Evolutionary conservation across 2,329 filamentous ascomycete genomes (phyloP).

Genomic region (Aaosphaeria pasadenensis): DNA sequence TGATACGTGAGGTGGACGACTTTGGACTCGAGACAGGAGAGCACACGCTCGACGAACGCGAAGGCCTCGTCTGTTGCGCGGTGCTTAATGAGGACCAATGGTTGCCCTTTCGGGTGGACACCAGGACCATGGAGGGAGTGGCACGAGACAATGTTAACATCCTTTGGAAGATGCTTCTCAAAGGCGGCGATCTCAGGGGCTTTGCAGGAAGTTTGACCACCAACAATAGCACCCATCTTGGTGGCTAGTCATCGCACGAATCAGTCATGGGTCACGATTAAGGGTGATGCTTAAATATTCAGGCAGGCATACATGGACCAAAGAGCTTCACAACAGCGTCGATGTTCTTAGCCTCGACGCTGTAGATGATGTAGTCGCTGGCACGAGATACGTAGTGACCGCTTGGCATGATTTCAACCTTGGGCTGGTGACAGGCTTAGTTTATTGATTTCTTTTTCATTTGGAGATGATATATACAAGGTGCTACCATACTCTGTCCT

Average conservation of each 20-base stretch:
- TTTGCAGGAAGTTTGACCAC: conserved; percentile 97
- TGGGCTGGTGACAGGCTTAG: conserved; percentile 60
- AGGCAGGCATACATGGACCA: conserved; percentile 73
- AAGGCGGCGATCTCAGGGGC: conserved; percentile 93
- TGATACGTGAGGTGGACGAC: conserved; percentile 82
- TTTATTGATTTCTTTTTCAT: conserved; percentile 23
- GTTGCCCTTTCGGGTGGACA: conserved; percentile 84
- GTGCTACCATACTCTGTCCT: conserved; percentile 71
- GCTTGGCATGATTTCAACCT: conserved; percentile 83
- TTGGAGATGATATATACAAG: conserved; percentile 35
- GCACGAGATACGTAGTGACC: conserved; percentile 92
- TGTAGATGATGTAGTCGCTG: conserved; percentile 99
- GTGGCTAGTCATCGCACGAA: conserved; percentile 61
- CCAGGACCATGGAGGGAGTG: conserved; percentile 94
- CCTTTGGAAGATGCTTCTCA: conserved; percentile 78
- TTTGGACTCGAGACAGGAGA: conserved; percentile 80
- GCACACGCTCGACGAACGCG: conserved; percentile 72
- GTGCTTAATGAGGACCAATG: conserved; percentile 91
- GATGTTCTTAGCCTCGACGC: conserved; percentile 90
- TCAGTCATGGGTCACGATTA: background rate
- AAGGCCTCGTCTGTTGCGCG: conserved; percentile 76
- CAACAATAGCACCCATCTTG: conserved; percentile 91
- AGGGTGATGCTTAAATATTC: conserved; percentile 3
- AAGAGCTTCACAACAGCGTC: conserved; percentile 82
- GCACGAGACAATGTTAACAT: conserved; percentile 92